Conservation (phyloP, 2,329 filamentous ascomycete species). For the Cytospora mali region DNA sequence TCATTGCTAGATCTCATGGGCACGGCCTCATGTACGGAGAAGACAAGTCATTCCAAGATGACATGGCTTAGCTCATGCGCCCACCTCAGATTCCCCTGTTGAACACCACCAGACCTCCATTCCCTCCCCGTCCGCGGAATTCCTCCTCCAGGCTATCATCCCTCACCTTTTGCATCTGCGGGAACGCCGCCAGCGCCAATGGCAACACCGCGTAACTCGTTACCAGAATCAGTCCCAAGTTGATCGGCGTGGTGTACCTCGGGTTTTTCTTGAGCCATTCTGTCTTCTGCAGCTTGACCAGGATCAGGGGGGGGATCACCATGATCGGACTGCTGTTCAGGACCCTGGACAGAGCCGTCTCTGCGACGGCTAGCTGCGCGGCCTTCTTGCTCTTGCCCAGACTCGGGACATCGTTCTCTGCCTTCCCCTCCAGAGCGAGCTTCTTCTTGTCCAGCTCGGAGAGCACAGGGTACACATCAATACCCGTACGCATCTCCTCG, state of each 20-base stretch:
- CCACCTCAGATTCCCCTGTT: conserved; percentile 80
- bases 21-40: neutral
- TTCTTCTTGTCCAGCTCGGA: conserved; percentile 68
- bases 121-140: conserved; percentile 80
- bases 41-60: neutral
- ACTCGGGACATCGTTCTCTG: conserved; percentile 66
- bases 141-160: conserved; percentile 79
- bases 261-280: conserved; percentile 81
- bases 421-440: conserved; percentile 58
- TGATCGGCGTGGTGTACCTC: conserved; percentile 76
- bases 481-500: conserved; percentile 90
- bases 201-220: conserved; percentile 90
- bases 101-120: conserved; percentile 86
- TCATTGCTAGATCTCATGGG: neutral
- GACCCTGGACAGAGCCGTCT: conserved; percentile 89
- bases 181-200: conserved; percentile 87
- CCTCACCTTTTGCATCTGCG: conserved; percentile 81
- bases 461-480: conserved; percentile 86
- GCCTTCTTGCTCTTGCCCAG: conserved; percentile 88
- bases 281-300: conserved; percentile 82
- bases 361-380: conserved; percentile 84
- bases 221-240: conserved; percentile 81
- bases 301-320: conserved; percentile 85
- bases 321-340: conserved; percentile 96
- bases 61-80: neutral